Evolutionary conservation across 257 asterid genomes (phyloP), one percentile per base, ranked within the genome.

Genomic region (Forsythia suspensa): DNA sequence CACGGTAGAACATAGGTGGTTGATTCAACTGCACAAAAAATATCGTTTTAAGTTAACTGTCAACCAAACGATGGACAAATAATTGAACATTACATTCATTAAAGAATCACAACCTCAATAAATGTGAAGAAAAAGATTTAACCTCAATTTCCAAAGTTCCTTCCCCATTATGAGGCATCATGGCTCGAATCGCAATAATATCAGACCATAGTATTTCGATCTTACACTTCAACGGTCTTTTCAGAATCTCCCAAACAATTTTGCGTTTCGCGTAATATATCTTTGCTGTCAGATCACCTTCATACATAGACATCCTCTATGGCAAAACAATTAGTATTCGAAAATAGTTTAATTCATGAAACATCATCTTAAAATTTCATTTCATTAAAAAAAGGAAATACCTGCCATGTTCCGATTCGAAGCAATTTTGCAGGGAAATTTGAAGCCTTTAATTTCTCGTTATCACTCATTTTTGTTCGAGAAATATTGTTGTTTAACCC

Each of bases 231-330:
- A 89, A 70, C 8, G 82, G 37, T 0, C 93, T 89, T 10, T 81
- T 88, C 4, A 91, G 40, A 57, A 89, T 34, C 74, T 91, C 96
- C 96, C 96, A 91, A 0, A 87, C 88, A 67, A 91, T 34, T 73
- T 80, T 86, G 16, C 67, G 59, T 70, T 86, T 89, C 0, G 88
- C 84, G 21, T 51, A 89, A 78, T 89, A 91, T 12, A 83, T 59
- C 75, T 91, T 89, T 0, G 87, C 89, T 2, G 73, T 65, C 65
- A 91, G 80, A 59, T 91, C 84, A 6, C 89, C 88, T 21, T 84
- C 90, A 12, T 83, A 39, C 8, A 6, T 63, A 1, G 87, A 71
- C 0, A 0, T 20, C 57, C 83, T 80, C 91, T 86, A 15, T 51
- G 4, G 61, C 69, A 42, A 16, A 7, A 68, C 12, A 69, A 12